A percentile compares a stretch with the other conserved stretches of the same genome.
Conservation (phyloP, 116 monocot species). For the Cymodocea nodosa region DNA sequence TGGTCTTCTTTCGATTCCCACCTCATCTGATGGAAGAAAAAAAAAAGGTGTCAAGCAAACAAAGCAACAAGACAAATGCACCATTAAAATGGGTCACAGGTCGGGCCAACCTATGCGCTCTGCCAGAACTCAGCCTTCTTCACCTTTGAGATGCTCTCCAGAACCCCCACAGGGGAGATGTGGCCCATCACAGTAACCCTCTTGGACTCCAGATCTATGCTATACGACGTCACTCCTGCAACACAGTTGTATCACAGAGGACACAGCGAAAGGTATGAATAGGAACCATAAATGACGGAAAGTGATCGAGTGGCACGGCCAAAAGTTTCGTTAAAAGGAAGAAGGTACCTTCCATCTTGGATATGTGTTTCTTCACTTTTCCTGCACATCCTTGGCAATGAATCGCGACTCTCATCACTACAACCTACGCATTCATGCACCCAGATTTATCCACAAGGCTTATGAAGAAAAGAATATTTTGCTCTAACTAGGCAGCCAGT, state of each 20-base stretch:
- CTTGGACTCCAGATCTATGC: constrained; percentile 22
- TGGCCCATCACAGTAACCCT: constrained; percentile 20
- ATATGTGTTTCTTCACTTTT: constrained; percentile 75
- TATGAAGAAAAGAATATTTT: too few relatives aligned
- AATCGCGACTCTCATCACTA: constrained; percentile 75
- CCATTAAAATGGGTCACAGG: too few relatives aligned
- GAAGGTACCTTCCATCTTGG: constrained; percentile 75
- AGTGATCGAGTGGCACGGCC: too few relatives aligned
- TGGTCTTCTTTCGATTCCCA: too few relatives aligned
- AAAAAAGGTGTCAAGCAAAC: too few relatives aligned
- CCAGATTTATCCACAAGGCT: too few relatives aligned
- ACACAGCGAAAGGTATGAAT: too few relatives aligned
- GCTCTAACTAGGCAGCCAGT: too few relatives aligned
- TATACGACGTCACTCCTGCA: constrained; percentile 23
- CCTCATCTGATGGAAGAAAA: too few relatives aligned
- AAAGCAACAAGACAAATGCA: too few relatives aligned
- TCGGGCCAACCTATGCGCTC: too few relatives aligned
- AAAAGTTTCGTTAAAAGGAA: neutral
- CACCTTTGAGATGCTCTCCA: constrained; percentile 29
- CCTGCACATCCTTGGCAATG: constrained; percentile 87
- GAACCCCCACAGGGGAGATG: constrained; percentile 9
- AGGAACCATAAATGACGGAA: too few relatives aligned
- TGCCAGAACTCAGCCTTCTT: constrained; percentile 28
- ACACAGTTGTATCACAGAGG: neutral
- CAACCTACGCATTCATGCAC: constrained; percentile 25